These are phyloP conservation scores for Coemansia sp. DNA, from an alignment of 192 early-diverging fungal species.

Conservation along the genomic window DNA sequence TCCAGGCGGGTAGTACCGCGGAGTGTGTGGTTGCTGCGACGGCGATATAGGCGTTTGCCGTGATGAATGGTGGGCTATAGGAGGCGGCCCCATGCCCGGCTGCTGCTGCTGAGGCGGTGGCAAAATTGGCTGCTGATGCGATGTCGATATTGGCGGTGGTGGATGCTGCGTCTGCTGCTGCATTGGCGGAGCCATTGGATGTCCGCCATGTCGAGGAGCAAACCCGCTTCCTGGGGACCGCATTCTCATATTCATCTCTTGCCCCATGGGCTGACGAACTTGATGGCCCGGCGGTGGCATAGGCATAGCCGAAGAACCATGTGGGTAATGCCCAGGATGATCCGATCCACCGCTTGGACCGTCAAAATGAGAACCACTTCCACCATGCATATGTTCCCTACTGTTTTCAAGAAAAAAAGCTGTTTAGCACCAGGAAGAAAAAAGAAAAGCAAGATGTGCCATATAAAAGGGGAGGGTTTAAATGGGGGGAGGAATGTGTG, in stretches of 20 bases:
- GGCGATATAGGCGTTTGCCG: constrained; percentile 10
- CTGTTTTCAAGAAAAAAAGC: too few species aligned
- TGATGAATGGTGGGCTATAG: not conserved
- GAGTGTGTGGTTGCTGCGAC: constrained; percentile 12
- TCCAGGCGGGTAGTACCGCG: constrained; percentile 29
- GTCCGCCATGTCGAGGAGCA: constrained; percentile 9
- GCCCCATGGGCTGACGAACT: constrained; percentile 14
- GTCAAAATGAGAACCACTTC: constrained; percentile 8
- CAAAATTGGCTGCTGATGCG: not conserved
- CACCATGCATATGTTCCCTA: constrained; percentile 19
- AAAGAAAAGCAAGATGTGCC: too few species aligned
- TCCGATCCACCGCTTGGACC: constrained; percentile 8
- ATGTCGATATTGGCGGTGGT: not conserved
- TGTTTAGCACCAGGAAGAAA: too few species aligned
- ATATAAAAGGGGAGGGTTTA: too few species aligned
- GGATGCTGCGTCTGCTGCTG: constrained; percentile 14
- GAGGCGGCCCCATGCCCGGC: not conserved
- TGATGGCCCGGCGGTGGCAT: constrained; percentile 20
- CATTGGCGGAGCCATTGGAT: constrained; percentile 7
- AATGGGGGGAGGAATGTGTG: not conserved
- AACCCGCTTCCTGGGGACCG: constrained; percentile 9
- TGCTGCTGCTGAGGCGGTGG: constrained; percentile 7
- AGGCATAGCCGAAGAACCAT: constrained; percentile 30
- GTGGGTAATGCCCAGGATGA: constrained; percentile 3
- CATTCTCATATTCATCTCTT: constrained; percentile 6